phyloP scores from a whole-genome alignment of 208 protist genomes.

The Trypanosoma cruzi region DNA sequence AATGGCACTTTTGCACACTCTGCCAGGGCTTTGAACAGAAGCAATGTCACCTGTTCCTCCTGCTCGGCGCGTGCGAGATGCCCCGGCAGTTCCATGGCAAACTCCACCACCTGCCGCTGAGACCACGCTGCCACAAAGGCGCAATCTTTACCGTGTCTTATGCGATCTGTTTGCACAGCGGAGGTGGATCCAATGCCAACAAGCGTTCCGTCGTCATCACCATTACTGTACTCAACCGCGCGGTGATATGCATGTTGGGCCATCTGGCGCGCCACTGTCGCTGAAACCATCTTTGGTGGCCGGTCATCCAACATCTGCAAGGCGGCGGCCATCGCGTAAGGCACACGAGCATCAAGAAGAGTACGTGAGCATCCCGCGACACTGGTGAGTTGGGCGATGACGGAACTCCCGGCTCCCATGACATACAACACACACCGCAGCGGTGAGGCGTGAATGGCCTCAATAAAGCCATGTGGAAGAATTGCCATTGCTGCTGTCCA shows the following conservation, averaged over 20 bases:
- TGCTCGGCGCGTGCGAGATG: constrained; percentile 37
- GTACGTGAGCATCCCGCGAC: constrained; percentile 65
- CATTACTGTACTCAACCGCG: constrained; percentile 7
- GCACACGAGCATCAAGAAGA: constrained; percentile 43
- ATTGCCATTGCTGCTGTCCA: background rate
- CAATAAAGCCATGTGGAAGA: constrained; percentile 9
- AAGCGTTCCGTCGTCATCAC: constrained; percentile 6
- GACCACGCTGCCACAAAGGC: constrained; percentile 60
- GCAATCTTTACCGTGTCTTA: constrained; percentile 38
- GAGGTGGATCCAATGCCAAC: constrained; percentile 71
- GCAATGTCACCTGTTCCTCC: constrained; percentile 46
- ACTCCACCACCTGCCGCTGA: constrained; percentile 22
- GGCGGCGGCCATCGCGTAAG: constrained; percentile 41
- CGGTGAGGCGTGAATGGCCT: constrained; percentile 25
- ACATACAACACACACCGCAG: constrained; percentile 41
- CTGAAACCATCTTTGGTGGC: constrained; percentile 37
- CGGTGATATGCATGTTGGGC: constrained; percentile 63
- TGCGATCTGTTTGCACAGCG: constrained; percentile 37
- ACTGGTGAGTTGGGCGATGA: constrained; percentile 38
- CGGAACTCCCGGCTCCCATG: constrained; percentile 48
- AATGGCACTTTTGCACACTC: constrained; percentile 13
- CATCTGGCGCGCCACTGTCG: constrained; percentile 40
- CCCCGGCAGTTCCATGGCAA: constrained; percentile 34
- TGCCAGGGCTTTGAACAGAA: constrained; percentile 54
- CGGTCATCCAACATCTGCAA: constrained; percentile 41